Evolutionary conservation across 495 filamentous ascomycete genomes (phyloP).

Genomic region (Neurospora hispaniola): DNA sequence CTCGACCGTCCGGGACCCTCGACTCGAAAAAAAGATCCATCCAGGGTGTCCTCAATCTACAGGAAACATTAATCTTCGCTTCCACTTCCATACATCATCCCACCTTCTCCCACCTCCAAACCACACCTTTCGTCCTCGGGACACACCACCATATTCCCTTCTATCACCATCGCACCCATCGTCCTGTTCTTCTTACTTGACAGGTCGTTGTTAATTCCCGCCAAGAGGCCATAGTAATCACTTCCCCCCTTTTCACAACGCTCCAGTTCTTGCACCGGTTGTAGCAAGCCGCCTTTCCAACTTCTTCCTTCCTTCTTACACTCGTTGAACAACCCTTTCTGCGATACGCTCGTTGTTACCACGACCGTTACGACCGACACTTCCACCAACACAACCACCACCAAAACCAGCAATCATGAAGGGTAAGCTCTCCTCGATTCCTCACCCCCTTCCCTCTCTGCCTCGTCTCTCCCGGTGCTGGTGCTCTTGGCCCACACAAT

Average conservation of each 20-base stretch:
- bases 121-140: background rate
- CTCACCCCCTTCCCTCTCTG: too few species aligned
- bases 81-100: background rate
- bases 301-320: conserved; percentile 21
- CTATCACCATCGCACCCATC: background rate
- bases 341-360: conserved; percentile 8
- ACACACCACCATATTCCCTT: background rate
- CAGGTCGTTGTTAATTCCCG: background rate
- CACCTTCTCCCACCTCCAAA: background rate
- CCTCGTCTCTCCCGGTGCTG: background rate
- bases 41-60: conserved; percentile 9
- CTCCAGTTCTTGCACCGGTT: background rate
- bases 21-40: conserved; percentile 5
- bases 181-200: background rate
- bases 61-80: background rate
- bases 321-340: conserved; percentile 18
- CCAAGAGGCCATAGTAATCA: background rate
- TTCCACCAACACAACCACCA: conserved; percentile 8
- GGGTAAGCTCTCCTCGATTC: conserved; percentile 28
- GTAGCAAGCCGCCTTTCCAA: conserved; percentile 1
- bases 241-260: background rate
- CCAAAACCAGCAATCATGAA: conserved; percentile 33
- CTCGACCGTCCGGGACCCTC: background rate
- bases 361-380: background rate
- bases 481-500: background rate